Base-by-base conservation (phyloP, 2,329 filamentous ascomycete genomes). In the Ampelomyces quisqualis region DNA sequence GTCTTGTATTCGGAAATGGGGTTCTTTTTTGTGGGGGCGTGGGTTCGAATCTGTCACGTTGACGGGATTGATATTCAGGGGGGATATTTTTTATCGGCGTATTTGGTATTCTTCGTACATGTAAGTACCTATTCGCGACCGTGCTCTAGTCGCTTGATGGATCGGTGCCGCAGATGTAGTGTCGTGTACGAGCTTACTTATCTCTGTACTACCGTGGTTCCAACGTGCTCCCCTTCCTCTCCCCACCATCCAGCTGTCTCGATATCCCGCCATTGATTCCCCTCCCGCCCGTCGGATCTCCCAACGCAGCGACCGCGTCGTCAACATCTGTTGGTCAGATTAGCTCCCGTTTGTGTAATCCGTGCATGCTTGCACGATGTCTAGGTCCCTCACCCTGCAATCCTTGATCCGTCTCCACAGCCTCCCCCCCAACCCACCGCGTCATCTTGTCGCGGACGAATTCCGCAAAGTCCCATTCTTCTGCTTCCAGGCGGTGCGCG, bases 401-500 rank as follows among this genome's bases (percentile, higher is more conserved):
- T 47, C 72, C 71, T 49, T 72, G 72, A 42, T 76, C 72, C 13
- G 66, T 70, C 46, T 74, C 72, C 21, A 64, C 64, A 0, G 58
- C 66, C 19, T 50, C 54, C 9, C 73, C 28, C 3, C 65, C 76
- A 44, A 77, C 72, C 82, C 82, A 85, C 53, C 72, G 71, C 34
- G 67, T 60, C 76, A 86, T 73, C 73, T 90, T 95, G 47, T 93
- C 84, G 56, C 76, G 75, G 47, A 85, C 81, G 64, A 96, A 97
- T 49, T 86, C 81, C 33, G 84, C 82, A 70, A 90, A 93, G 65
- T 95, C 88, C 91, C 91, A 97, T 66, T 95, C 90, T 15, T 73
- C 69, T 21, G 79, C 73, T 66, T 95, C 88, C 13, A 97, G 70
- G 0, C 69, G 42, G 7, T 71, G 46, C 31, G 58, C 46, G 30